Conservation (phyloP, 495 filamentous ascomycete species). For the Bacidia gigantensis region DNA sequence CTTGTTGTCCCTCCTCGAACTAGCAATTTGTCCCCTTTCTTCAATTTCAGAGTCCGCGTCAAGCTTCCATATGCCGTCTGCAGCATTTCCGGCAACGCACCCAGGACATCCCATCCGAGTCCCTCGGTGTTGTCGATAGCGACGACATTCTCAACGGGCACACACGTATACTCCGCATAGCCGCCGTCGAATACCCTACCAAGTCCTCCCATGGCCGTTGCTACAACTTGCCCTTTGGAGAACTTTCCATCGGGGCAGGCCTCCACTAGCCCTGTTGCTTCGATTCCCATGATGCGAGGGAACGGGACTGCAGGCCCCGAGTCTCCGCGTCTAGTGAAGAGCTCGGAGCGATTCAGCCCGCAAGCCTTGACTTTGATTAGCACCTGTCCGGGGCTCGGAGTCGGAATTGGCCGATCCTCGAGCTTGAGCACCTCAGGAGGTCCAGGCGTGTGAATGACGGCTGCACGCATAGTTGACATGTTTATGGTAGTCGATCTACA, state of each 20-base stretch:
- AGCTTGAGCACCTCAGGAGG: slow-evolving; percentile 28
- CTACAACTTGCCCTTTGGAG: slow-evolving; percentile 29
- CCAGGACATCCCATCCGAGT: slow-evolving; percentile 31
- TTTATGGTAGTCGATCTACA: too few relatives aligned
- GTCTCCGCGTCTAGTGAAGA: slow-evolving; percentile 41
- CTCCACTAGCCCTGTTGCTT: slow-evolving; percentile 33
- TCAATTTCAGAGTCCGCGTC: slow-evolving; percentile 24
- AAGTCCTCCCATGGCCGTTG: slow-evolving; percentile 41
- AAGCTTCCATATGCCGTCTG: slow-evolving; percentile 40
- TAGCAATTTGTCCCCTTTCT: slow-evolving; percentile 31
- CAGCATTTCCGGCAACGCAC: slow-evolving; percentile 41
- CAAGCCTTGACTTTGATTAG: slow-evolving; percentile 37
- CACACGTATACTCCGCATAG: slow-evolving; percentile 41
- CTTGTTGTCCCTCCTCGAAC: slow-evolving; percentile 38
- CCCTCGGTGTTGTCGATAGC: slow-evolving; percentile 21
- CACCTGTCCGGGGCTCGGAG: slow-evolving; percentile 26
- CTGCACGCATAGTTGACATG: slow-evolving; percentile 27
- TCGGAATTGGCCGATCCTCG: slow-evolving; percentile 25
- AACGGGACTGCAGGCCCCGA: slow-evolving; percentile 28
- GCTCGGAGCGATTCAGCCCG: slow-evolving; percentile 42
- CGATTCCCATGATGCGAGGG: slow-evolving; percentile 38
- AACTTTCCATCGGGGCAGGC: slow-evolving; percentile 30
- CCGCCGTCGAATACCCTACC: slow-evolving; percentile 36
- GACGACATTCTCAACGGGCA: slow-evolving; percentile 31
- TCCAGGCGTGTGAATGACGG: slow-evolving; percentile 27